Base-by-base conservation (phyloP, 208 protist species). In the Acanthamoeba rhysodes region DNA sequence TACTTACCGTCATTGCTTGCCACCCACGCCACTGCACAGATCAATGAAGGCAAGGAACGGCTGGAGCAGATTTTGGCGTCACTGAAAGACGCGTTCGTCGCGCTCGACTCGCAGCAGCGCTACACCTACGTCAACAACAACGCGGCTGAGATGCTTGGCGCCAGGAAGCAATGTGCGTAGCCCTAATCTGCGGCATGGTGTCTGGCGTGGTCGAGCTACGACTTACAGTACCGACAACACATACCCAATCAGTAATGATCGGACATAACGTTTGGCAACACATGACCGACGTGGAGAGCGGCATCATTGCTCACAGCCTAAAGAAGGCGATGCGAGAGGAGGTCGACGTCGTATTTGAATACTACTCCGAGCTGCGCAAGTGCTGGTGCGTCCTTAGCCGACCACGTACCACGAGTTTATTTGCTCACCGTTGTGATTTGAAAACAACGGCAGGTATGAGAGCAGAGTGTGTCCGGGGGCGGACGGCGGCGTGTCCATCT, bases 121-220 rank as follows among this genome's bases (percentile, higher is more conserved):
- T 93, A 72, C 37, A 53, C 87, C 53, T 93, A 72, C 45, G 87
- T 93, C 87, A 93, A 93, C 37, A 53, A 32, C 45, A 93, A 93
- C 48, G 87, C 87, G 18, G 87, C 87, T 0, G 14, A n/a, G 14
- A n/a, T 93, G 20, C 41, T 78, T 20, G 62, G 87, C 34, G 12
- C 87, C 62, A 45, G 41, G 18, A 93, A 93, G 24, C 24, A 93
- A 29, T 16, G 80, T 88, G 27, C 45, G 45, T 14, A 50, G 12
- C 12, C 12, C 45, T 50, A 12, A 12, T 50, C 64, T 4, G 64
- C 24, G 64, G 27, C 62, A 68, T 32, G 62, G 16, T 68, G 62
- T 14, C 62, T n/a, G 16, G 22, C 34, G 57, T 18, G 22, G 57
- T 18, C 57, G 29, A 37, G 29, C n/a, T 50, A 50, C 45, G 12